Conservation (phyloP, 2,329 filamentous ascomycete species). For the Pestalotiopsis sp. region DNA sequence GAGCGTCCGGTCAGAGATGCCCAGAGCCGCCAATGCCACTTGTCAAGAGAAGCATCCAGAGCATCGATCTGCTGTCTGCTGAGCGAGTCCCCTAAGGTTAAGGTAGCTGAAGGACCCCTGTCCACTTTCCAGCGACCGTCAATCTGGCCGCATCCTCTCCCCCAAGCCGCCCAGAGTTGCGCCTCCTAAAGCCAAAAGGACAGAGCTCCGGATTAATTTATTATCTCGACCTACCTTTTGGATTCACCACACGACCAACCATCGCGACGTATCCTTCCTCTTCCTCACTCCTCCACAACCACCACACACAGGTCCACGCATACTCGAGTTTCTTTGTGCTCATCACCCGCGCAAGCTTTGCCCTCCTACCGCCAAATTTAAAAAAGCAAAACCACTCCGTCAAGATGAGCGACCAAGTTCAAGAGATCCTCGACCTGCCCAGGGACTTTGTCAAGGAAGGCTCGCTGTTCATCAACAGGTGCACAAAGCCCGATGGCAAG, state of each 20-base stretch:
- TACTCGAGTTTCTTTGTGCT: not conserved
- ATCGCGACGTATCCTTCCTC: constrained; percentile 4
- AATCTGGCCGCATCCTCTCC: constrained; percentile 19
- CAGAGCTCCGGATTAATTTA: constrained; percentile 1
- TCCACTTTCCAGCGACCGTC: not conserved
- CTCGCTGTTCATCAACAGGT: constrained; percentile 63
- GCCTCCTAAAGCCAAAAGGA: not conserved
- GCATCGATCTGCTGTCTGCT: not conserved
- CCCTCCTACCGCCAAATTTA: not conserved
- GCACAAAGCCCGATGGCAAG: constrained; percentile 51
- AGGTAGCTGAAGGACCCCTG: not conserved
- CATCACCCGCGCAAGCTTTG: constrained; percentile 9
- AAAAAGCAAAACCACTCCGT: not conserved
- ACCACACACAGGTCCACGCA: not conserved
- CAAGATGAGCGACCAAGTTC: constrained; percentile 16
- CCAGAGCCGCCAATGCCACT: constrained; percentile 1
- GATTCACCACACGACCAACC: not conserved
- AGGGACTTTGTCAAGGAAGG: constrained; percentile 66
- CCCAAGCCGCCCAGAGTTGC: not conserved
- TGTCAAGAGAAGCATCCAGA: constrained; percentile 10
- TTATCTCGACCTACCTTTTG: constrained; percentile 1
- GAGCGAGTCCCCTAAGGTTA: not conserved
- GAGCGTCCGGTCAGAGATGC: not conserved
- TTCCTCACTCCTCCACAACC: constrained; percentile 8
- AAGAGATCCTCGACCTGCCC: constrained; percentile 42